These are phyloP conservation scores for Tubosaeta brunneosetosa DNA, from an alignment of 768 basidiomycete genomes.

Conservation along the genomic window DNA sequence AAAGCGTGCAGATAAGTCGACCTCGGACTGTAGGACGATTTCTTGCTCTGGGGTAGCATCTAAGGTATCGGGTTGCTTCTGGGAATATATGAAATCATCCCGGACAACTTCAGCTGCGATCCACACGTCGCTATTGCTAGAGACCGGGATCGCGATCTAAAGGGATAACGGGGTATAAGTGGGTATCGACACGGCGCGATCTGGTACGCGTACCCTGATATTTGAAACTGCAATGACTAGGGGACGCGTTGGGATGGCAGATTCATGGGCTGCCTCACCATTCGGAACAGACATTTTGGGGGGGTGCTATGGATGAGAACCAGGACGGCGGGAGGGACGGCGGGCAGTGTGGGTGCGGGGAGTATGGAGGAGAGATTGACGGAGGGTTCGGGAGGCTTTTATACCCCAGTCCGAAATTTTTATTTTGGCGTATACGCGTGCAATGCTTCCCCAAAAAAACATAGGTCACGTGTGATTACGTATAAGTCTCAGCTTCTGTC, in stretches of 20 bases:
- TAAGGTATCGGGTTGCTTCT: slow-evolving; percentile 52
- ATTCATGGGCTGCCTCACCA: slow-evolving; percentile 27
- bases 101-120: slow-evolving; percentile 87
- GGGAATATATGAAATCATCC: slow-evolving; percentile 77
- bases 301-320: slow-evolving; percentile 3
- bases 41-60: slow-evolving; percentile 51
- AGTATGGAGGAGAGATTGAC: slow-evolving; percentile 6
- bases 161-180: slow-evolving; percentile 4
- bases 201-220: slow-evolving; percentile 31
- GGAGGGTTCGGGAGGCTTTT: slow-evolving; percentile 10
- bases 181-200: slow-evolving; percentile 2
- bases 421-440: slow-evolving; percentile 16
- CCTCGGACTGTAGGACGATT: slow-evolving; percentile 56
- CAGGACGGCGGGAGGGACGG: neutral
- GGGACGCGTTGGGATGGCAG: slow-evolving; percentile 34
- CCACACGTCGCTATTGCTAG: slow-evolving; percentile 80
- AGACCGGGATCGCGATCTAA: slow-evolving; percentile 83
- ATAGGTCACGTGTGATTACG: slow-evolving; percentile 28
- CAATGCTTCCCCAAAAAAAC: slow-evolving; percentile 27
- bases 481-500: slow-evolving; percentile 7
- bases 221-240: slow-evolving; percentile 30
- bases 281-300: slow-evolving; percentile 32
- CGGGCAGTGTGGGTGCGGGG: neutral
- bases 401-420: slow-evolving; percentile 33
- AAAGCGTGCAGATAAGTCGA: slow-evolving; percentile 81